Base-by-base conservation (phyloP, 352 stramenopile genomes). In the Peronospora destructor region DNA sequence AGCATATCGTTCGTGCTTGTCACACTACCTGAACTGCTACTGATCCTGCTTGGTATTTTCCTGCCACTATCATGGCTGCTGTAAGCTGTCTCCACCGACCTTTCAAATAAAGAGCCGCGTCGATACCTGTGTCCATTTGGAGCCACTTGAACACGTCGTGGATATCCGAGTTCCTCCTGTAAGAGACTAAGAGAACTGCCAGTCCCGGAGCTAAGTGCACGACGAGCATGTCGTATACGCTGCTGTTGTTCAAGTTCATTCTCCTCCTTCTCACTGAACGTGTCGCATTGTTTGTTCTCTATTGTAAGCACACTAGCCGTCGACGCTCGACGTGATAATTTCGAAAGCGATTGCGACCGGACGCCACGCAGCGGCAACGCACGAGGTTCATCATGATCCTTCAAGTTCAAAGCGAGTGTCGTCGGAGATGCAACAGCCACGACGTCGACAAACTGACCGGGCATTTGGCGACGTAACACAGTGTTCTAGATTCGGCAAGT, bases 121-220 rank as follows among this genome's bases (percentile, higher is more conserved):
- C 67, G 69, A 45, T 64, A 59, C 17, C 51, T 65, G 37, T 76
- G 46, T 21, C 48, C 6, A 34, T 65, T 37, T 13, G 23, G 0
- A 8, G 47, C 26, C 34, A 56, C 23, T 4, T 52, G 47, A 1
- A 46, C 45, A 12, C 62, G 47, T 7, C 64, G 55, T 9, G 77
- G 75, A 54, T 89, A 89, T n/a, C 77, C 77, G 14, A 89, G 77
- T 56, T 89, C 77, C 38, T 85, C 53, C 36, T 89, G 77, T 29
- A 89, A 45, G 23, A 88, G 59, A 51, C 77, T 88, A 19, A 80
- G 58, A 10, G 60, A 67, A 13, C 50, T 59, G 33, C 57, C 45
- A 19, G 66, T 64, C 36, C 80, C 75, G 16, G 72, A 78, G 48
- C 73, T 87, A 50, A 85, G 74, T 26, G 74, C 65, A 34, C 77